Percentiles rank a stretch among this genome's conserved stretches.
phyloP scores from a whole-genome alignment of 2,329 filamentous ascomycete species.

The Myriosclerotinia duriaeana region DNA sequence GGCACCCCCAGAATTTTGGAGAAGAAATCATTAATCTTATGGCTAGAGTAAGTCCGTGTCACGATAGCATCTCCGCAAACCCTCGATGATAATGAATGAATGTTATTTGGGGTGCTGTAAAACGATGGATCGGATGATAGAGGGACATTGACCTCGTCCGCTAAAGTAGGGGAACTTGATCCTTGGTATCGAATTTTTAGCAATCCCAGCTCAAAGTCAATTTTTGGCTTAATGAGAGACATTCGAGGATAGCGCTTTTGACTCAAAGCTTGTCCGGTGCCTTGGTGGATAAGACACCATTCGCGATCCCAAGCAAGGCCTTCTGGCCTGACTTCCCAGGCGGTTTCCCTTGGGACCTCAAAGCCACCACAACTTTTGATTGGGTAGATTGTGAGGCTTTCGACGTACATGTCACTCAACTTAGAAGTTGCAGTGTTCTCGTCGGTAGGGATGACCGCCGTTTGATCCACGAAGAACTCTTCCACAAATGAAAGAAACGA shows the following conservation, averaged over 20 bases:
- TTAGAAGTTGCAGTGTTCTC: neutral
- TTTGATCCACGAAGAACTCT: constrained; percentile 56
- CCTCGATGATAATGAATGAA: constrained; percentile 54
- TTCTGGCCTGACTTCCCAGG: constrained; percentile 78
- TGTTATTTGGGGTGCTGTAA: constrained; percentile 47
- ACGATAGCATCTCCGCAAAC: constrained; percentile 82
- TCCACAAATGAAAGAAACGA: constrained; percentile 68
- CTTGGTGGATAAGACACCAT: constrained; percentile 90
- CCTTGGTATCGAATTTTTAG: constrained; percentile 60
- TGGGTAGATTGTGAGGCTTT: constrained; percentile 74
- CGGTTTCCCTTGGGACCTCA: constrained; percentile 57
- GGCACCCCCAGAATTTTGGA: constrained; percentile 71
- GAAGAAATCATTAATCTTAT: constrained; percentile 72
- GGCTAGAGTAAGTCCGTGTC: constrained; percentile 67
- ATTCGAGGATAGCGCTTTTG: constrained; percentile 88
- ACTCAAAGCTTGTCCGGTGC: constrained; percentile 78
- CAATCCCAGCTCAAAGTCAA: constrained; percentile 68
- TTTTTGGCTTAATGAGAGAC: constrained; percentile 72
- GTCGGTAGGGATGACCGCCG: neutral
- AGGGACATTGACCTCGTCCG: constrained; percentile 53
- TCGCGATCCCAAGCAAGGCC: constrained; percentile 93
- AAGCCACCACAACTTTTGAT: constrained; percentile 93
- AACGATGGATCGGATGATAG: constrained; percentile 65
- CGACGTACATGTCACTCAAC: constrained; percentile 49
- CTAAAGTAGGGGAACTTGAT: constrained; percentile 29